Percentiles rank a stretch among this genome's conserved stretches.
phyloP scores from a whole-genome alignment of 352 stramenopile genomes.

The Phytophthora tubulina region DNA sequence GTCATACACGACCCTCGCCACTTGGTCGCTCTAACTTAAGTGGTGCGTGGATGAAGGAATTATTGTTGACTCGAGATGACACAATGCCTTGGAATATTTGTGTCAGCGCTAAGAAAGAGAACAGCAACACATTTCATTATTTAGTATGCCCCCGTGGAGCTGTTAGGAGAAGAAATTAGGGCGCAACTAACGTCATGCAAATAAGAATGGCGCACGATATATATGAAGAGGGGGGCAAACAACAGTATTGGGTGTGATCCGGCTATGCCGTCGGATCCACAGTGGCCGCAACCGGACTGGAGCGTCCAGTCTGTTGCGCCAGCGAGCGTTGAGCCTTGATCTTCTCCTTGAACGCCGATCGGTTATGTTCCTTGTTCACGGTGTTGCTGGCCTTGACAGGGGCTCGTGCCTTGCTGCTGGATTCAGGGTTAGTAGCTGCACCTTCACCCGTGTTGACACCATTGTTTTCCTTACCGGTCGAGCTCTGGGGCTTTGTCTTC shows the following conservation, averaged over 20 bases:
- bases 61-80: neutral
- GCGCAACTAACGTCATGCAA: conserved; percentile 27
- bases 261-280: conserved; percentile 22
- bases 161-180: conserved; percentile 25
- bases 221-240: conserved; percentile 24
- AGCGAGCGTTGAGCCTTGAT: conserved; percentile 41
- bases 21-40: conserved; percentile 12
- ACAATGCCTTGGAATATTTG: conserved; percentile 3
- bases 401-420: conserved; percentile 39
- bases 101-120: conserved; percentile 26
- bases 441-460: conserved; percentile 19
- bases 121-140: conserved; percentile 34
- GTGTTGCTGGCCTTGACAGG: conserved; percentile 42
- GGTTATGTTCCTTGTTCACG: conserved; percentile 44
- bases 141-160: conserved; percentile 16
- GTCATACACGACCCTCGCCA: conserved; percentile 4
- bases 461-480: conserved; percentile 49
- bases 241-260: conserved; percentile 6
- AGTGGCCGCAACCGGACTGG: neutral
- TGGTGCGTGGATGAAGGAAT: neutral
- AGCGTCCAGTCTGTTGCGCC: conserved; percentile 17
- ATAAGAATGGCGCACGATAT: conserved; percentile 36
- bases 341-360: conserved; percentile 52
- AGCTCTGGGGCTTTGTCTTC: conserved; percentile 20
- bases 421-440: conserved; percentile 29